These are phyloP conservation scores for Bisporella sp. DNA, from an alignment of 2,329 filamentous ascomycete species.

Conservation along the genomic window DNA sequence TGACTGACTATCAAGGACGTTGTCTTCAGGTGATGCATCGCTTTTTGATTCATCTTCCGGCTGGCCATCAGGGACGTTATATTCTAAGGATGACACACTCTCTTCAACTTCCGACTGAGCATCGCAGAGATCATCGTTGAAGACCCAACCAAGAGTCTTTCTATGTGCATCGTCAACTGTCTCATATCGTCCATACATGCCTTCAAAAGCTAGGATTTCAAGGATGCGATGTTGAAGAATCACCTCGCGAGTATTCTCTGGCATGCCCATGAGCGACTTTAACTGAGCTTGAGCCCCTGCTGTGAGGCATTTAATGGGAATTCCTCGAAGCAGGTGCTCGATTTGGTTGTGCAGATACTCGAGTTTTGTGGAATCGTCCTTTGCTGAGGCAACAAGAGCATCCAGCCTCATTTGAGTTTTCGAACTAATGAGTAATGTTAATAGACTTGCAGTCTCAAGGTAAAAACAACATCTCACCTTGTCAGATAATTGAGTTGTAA, in stretches of 20 bases:
- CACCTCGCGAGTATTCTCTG: neutral
- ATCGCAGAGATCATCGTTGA: neutral
- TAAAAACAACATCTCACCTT: neutral
- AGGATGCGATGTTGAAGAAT: slow-evolving; percentile 1
- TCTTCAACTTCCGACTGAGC: neutral
- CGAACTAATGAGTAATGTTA: neutral
- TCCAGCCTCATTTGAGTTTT: no score
- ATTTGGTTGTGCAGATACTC: no score
- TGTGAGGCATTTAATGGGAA: neutral
- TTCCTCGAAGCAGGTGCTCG: no score
- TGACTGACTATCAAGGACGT: no score
- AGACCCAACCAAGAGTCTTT: neutral
- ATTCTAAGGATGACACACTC: neutral
- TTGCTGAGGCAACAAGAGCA: no score
- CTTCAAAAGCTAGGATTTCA: slow-evolving; percentile 2
- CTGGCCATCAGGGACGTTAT: neutral
- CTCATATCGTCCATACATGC: slow-evolving; percentile 1
- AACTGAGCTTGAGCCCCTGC: neutral
- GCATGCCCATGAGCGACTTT: neutral
- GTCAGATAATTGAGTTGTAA: slow-evolving; percentile 1
- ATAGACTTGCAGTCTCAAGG: neutral
- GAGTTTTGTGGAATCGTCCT: no score
- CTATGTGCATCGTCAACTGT: neutral
- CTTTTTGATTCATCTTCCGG: neutral
- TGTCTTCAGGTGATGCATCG: no score